Conservation (phyloP, 106 monocot genomes). For the Allium cepa region DNA sequence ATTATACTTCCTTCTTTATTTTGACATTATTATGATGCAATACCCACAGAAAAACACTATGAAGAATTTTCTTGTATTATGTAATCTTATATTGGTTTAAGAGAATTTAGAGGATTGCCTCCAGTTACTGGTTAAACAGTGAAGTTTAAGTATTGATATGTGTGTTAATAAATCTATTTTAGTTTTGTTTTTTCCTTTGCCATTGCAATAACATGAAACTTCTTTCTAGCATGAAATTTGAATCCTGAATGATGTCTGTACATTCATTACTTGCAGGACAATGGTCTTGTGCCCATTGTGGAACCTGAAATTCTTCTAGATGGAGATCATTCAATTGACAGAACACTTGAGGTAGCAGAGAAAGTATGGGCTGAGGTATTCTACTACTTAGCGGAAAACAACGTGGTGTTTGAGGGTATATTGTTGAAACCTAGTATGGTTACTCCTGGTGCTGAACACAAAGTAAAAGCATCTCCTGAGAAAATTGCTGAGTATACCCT, state of each 20-base stretch:
- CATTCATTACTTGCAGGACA: conserved; percentile 46
- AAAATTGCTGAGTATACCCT: conserved; percentile 70
- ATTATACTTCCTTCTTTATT: too few relatives aligned
- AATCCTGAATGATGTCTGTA: too few relatives aligned
- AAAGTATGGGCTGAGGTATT: conserved; percentile 92
- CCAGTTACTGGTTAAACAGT: too few relatives aligned
- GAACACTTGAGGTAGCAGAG: conserved; percentile 88
- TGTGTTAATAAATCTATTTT: too few relatives aligned
- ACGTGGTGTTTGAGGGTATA: conserved; percentile 83
- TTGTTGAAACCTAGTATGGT: conserved; percentile 96
- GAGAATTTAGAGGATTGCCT: too few relatives aligned
- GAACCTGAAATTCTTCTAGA: conserved; percentile 97
- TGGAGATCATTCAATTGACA: conserved; percentile 83
- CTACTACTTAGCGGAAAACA: conserved; percentile 80
- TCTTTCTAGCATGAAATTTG: neutral
- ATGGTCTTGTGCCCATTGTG: conserved; percentile 94
- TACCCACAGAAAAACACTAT: too few relatives aligned
- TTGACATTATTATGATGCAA: too few relatives aligned
- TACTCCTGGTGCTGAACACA: conserved; percentile 94
- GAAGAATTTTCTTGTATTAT: too few relatives aligned
- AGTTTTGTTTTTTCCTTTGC: too few relatives aligned
- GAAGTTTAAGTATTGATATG: too few relatives aligned
- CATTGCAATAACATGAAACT: neutral
- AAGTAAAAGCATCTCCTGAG: conserved; percentile 78
- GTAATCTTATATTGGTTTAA: too few relatives aligned